These are phyloP conservation scores for Debaryomyces sp. DNA, from an alignment of 1,139 yeast species.

Conservation along the genomic window DNA sequence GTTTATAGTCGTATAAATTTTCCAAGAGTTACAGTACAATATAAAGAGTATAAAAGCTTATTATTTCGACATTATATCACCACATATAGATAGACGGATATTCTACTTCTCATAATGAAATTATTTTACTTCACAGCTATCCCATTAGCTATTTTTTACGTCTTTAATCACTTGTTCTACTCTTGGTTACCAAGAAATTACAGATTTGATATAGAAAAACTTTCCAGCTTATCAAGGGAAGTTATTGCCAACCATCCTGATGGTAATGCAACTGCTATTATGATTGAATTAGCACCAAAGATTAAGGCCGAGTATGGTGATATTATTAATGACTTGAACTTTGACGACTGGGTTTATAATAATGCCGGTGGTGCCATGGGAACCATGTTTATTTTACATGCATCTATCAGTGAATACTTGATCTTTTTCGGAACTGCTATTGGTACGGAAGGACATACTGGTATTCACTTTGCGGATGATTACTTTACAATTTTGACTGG, in stretches of 20 bases:
- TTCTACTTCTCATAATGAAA: constrained; percentile 18
- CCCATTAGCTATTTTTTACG: constrained; percentile 28
- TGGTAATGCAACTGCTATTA: constrained; percentile 61
- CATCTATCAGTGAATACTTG: constrained; percentile 91
- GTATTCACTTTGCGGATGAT: constrained; percentile 95
- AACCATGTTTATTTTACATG: constrained; percentile 91
- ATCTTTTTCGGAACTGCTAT: constrained; percentile 86
- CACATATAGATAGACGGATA: not conserved
- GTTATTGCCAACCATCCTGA: constrained; percentile 57
- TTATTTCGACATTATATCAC: not conserved
- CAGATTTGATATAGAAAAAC: constrained; percentile 54
- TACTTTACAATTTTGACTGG: constrained; percentile 90
- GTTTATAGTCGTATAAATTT: not conserved
- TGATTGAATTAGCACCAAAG: constrained; percentile 61
- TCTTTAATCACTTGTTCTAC: constrained; percentile 48
- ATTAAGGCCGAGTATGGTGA: constrained; percentile 65
- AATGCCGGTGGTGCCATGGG: constrained; percentile 99
- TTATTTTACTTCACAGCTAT: constrained; percentile 22
- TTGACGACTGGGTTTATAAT: constrained; percentile 91
- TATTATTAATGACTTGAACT: constrained; percentile 65
- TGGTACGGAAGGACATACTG: constrained; percentile 96
- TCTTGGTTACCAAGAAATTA: constrained; percentile 73
- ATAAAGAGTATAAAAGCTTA: not conserved
- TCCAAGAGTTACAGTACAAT: too few species aligned
- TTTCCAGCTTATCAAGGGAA: constrained; percentile 53